phyloP scores from a whole-genome alignment of 179 eudicot genomes.

The Carnegiea gigantea region DNA sequence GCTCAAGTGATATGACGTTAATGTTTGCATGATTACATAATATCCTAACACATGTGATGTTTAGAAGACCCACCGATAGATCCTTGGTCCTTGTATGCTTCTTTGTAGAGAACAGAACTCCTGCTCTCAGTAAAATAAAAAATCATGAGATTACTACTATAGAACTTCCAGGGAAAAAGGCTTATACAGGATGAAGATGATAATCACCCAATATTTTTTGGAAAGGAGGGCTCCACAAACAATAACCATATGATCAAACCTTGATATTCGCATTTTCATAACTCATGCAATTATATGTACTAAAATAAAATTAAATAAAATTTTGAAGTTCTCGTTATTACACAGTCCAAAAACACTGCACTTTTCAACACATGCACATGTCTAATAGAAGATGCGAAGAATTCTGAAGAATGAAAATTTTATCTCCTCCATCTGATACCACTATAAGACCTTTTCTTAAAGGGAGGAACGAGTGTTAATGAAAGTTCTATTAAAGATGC shows the following conservation, averaged over 20 bases:
- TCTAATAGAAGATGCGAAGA: background rate
- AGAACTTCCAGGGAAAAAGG: background rate
- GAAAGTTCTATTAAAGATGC: background rate
- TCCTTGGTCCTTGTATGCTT: constrained; percentile 97
- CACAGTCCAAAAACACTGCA: background rate
- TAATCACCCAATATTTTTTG: background rate
- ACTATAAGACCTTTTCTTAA: background rate
- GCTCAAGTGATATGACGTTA: constrained; percentile 6
- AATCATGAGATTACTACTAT: background rate
- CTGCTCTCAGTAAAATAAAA: constrained; percentile 34
- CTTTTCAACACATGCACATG: background rate
- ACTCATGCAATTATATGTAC: background rate
- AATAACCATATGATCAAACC: background rate
- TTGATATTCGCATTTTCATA: background rate
- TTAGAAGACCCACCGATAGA: constrained; percentile 56
- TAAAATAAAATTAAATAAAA: background rate
- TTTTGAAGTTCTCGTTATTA: background rate
- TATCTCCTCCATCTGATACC: background rate
- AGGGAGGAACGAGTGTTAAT: background rate
- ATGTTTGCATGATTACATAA: background rate
- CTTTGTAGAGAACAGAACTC: constrained; percentile 81
- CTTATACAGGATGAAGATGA: background rate
- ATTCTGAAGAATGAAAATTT: background rate
- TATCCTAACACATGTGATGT: background rate
- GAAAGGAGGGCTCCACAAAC: background rate